Base-by-base conservation (phyloP, 495 filamentous ascomycete species). In the Gamarada debralockiae region DNA sequence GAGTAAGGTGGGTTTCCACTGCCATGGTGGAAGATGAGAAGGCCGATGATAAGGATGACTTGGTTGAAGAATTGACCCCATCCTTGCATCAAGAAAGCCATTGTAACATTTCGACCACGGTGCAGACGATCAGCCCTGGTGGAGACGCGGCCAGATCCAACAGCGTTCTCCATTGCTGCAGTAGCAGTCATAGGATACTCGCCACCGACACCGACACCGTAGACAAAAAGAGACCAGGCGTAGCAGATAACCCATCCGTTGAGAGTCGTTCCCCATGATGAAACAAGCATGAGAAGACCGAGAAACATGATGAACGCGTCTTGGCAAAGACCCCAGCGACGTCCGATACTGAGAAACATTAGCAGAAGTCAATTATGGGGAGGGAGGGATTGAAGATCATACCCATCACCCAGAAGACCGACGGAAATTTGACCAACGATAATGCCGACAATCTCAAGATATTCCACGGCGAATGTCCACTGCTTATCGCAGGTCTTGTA, bases 161-260 rank as follows among this genome's bases (percentile, higher is more conserved):
- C 83, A 12, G 89, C 86, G 60, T 91, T 92, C 66, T 96, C 91
- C 87, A 96, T 95, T 48, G 90, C 89, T 18, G 86, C 88, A n/a
- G 90, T 95, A 4, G 91, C 91, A 18, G 91, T 95, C 77, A 95
- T 96, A 33, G 91, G 91, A 65, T 96, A 96, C 70, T 95, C 91
- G 47, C 90, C 91, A 67, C 90, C 91, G 49, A 96, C 90, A 61
- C 91, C 91, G 55, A 95, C 79, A 56, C 87, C 83, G 67, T 95
- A 96, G 70, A 96, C 83, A 71, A 95, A 95, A 25, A 96, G 75
- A 17, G 86, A 85, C 84, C 87, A 92, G 48, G 83, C 85, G 64
- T 95, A 96, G 74, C 89, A 93, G 64, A 93, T 90, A 24, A 96
- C 82, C 90, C 90, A 95, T 61, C 90, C 90, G 52, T 95, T 83